Evolutionary conservation across 140 eudicot genomes (phyloP).

Genomic region (Flaveria floridana): DNA sequence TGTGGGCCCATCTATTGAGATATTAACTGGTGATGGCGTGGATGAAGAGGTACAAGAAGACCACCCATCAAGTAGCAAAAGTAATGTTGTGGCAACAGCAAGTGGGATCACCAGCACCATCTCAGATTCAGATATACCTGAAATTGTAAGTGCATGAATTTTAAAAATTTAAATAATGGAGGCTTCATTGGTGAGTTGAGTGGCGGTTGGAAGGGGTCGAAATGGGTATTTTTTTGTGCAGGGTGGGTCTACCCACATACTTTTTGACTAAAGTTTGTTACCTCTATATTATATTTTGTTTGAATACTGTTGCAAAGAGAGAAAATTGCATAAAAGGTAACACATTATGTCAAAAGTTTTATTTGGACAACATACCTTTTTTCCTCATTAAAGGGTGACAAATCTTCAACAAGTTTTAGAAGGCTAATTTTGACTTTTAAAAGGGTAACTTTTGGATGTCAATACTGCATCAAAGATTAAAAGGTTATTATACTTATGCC

Average conservation of each 20-base stretch:
- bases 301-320: background rate
- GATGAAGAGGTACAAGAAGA: constrained; percentile 54
- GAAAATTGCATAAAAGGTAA: background rate
- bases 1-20: constrained; percentile 46
- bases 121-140: constrained; percentile 58
- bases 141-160: constrained; percentile 52
- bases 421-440: background rate
- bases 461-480: background rate
- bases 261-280: background rate
- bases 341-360: background rate
- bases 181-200: background rate
- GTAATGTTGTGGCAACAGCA: constrained; percentile 31
- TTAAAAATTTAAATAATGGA: background rate
- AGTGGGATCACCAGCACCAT: constrained; percentile 34
- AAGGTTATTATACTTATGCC: background rate
- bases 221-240: background rate
- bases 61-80: constrained; percentile 46
- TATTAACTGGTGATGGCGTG: constrained; percentile 36
- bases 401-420: background rate
- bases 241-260: background rate
- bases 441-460: background rate
- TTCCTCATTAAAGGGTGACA: background rate
- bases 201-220: background rate
- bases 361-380: background rate
- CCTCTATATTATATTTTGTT: background rate